Base-by-base conservation (phyloP, 352 stramenopile species). In the Phytophthora kernoviae region DNA sequence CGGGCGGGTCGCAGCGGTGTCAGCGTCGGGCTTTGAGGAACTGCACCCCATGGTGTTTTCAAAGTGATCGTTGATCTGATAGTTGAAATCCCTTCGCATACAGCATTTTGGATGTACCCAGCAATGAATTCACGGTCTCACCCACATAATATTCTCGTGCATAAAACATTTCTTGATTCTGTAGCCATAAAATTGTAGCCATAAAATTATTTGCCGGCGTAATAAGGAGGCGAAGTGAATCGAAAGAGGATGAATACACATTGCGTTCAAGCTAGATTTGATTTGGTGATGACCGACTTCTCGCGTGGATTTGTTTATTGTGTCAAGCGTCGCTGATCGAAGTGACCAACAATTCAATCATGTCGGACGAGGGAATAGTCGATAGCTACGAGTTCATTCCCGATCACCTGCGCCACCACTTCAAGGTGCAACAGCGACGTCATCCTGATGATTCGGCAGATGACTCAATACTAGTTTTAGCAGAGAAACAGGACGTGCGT, bases 371-470 rank as follows among this genome's bases (percentile, higher is more conserved):
- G 54, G 63, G 49, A 24, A 17, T 22, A 12, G 6, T 30, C 15
- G 68, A 77, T 18, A 45, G 36, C 12, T 86, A 84, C 15, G 53
- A 56, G 14, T 90, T 86, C 44, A 32, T 90, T 0, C 74, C 72
- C 1, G 58, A 42, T 15, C 46, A 66, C 12, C 63, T 87, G 8
- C 78, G 75, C 10, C 81, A 84, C 44, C 66, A 91, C 55, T 90
- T 93, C 40, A 72, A 74, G n/a, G 53, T 39, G 24, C 40, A 66
- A 21, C 9, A 40, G 9, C 42, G 52, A 0, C 22, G 58, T 3
- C 36, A 43, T 20, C 18, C 37, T 8, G 37, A 21, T 6, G 15
- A 21, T 8, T 18, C 37, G 37, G 37, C n/a, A 39, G 33, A 39
- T 43, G 37, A 20, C 15, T 15, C 10, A 9, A 14, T 14, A 6